A percentile compares a stretch with the other conserved stretches of the same genome.
These are phyloP conservation scores for Coniella lustricola DNA, from an alignment of 2,329 filamentous ascomycete species.

Conservation along the genomic window DNA sequence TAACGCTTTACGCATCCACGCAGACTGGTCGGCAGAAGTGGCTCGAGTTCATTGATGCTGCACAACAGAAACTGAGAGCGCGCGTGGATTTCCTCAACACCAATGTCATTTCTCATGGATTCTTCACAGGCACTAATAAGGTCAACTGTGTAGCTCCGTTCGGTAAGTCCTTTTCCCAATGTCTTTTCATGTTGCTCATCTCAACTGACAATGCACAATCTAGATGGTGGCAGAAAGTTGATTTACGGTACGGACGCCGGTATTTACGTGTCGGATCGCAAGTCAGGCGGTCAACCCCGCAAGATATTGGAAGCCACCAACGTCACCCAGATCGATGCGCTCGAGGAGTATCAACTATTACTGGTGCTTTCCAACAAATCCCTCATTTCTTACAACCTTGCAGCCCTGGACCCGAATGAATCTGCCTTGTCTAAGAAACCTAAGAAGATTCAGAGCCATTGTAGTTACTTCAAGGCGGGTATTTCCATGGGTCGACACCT, in stretches of 20 bases:
- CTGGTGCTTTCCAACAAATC: conserved; percentile 91
- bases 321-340: conserved; percentile 91
- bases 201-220: conserved; percentile 16
- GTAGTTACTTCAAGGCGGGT: conserved; percentile 97
- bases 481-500: conserved; percentile 91
- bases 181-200: neutral
- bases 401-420: conserved; percentile 79
- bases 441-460: conserved; percentile 94
- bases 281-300: conserved; percentile 70
- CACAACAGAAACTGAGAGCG: conserved; percentile 79
- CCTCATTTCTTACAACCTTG: conserved; percentile 79
- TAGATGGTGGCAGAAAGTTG: conserved; percentile 89
- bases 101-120: conserved; percentile 50
- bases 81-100: conserved; percentile 89
- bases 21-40: conserved; percentile 88
- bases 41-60: conserved; percentile 89
- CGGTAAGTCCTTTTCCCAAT: conserved; percentile 50
- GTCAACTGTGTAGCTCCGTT: conserved; percentile 94
- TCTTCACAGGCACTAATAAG: conserved; percentile 62
- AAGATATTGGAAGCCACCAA: conserved; percentile 78
- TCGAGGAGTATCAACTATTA: conserved; percentile 90
- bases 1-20: conserved; percentile 80
- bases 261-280: conserved; percentile 86
- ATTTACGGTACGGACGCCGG: conserved; percentile 92
- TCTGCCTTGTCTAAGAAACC: conserved; percentile 74